Evolutionary conservation across 768 basidiomycete species (phyloP).

Genomic region (Galerina marginata): DNA sequence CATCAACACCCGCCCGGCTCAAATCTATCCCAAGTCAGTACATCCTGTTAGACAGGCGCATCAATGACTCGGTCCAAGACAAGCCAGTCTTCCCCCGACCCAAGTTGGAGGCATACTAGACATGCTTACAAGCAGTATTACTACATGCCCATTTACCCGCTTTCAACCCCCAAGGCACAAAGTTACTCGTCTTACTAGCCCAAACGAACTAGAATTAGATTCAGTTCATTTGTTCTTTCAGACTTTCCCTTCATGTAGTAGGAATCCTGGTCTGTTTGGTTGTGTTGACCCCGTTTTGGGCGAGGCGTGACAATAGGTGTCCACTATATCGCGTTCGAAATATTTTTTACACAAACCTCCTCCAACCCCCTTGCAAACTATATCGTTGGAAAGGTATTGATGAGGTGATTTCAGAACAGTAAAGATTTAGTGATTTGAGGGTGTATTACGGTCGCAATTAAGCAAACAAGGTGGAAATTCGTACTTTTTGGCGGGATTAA

Average conservation of each 20-base stretch:
- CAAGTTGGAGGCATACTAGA: conserved; percentile 26
- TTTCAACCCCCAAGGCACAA: conserved; percentile 16
- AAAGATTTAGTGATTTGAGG: too few species aligned
- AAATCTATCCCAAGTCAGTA: conserved; percentile 38
- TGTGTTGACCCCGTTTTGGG: conserved; percentile 21
- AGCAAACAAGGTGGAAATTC: too few species aligned
- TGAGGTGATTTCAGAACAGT: too few species aligned
- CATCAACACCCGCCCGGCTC: conserved; percentile 25
- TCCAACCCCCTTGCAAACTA: too few species aligned
- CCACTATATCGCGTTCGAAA: conserved; percentile 24
- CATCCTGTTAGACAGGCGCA: conserved; percentile 36
- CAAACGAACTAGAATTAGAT: conserved; percentile 4
- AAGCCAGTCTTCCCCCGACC: conserved; percentile 36
- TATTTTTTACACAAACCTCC: neutral
- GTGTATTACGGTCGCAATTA: too few species aligned
- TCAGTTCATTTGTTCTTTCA: conserved; percentile 18
- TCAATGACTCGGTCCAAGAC: conserved; percentile 40
- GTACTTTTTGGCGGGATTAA: too few species aligned
- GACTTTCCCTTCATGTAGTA: conserved; percentile 33
- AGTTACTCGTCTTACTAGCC: conserved; percentile 17
- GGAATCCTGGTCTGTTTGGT: conserved; percentile 32
- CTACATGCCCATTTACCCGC: neutral
- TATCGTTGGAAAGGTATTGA: too few species aligned
- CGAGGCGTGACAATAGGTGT: conserved; percentile 18
- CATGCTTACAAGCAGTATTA: neutral